A percentile compares a stretch with the other conserved stretches of the same genome.
phyloP scores from a whole-genome alignment of 2,329 filamentous ascomycete species.

The Aureobasidium zeae region DNA sequence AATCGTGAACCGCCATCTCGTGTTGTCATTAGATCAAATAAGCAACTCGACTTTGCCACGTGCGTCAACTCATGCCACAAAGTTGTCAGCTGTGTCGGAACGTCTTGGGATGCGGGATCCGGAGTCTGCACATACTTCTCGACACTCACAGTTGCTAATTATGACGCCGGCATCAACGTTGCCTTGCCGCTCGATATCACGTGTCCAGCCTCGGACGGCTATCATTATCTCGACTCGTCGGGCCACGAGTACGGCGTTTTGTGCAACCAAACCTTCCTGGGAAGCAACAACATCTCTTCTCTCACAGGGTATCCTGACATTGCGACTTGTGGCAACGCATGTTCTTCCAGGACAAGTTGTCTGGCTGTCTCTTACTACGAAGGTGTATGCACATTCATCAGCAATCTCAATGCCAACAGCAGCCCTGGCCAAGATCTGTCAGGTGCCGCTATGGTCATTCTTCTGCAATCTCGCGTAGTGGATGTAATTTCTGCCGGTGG shows the following conservation, averaged over 20 bases:
- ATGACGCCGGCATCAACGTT: neutral
- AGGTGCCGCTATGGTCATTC: neutral
- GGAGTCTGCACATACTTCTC: neutral
- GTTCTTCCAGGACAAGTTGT: neutral
- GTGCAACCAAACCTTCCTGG: neutral
- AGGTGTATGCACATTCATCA: neutral
- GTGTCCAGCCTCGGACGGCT: neutral
- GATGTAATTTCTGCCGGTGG: neutral
- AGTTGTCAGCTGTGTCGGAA: neutral
- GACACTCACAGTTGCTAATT: neutral
- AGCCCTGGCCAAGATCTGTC: neutral
- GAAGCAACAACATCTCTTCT: slow-evolving; percentile 1
- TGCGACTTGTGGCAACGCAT: neutral
- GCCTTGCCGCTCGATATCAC: neutral
- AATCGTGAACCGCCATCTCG: neutral
- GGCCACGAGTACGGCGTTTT: slow-evolving; percentile 2
- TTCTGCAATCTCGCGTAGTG: neutral
- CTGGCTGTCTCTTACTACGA: neutral
- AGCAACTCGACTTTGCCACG: neutral
- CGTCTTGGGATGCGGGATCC: neutral
- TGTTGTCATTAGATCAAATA: neutral
- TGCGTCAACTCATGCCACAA: slow-evolving; percentile 1
- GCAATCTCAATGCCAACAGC: neutral
- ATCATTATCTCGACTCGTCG: neutral
- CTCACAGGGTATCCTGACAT: neutral